Conservation (phyloP, 352 stramenopile species). For the Phytopythium ostracodes region DNA sequence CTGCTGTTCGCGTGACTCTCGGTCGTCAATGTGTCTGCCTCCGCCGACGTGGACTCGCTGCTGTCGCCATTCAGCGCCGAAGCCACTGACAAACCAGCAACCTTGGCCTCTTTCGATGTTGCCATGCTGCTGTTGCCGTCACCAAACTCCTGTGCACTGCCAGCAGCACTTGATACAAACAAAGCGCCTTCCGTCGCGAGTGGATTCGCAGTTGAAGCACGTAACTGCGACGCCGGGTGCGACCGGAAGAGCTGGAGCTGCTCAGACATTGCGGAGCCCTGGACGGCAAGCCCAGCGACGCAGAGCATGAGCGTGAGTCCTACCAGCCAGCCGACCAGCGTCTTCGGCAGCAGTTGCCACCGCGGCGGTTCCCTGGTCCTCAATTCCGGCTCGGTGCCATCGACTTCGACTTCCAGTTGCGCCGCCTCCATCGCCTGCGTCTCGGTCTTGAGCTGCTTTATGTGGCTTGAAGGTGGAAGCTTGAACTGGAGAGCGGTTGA, state of each 20-base stretch:
- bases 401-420: background rate
- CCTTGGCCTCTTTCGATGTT: background rate
- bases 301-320: conserved; percentile 1
- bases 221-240: background rate
- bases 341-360: background rate
- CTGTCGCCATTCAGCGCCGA: background rate
- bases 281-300: background rate
- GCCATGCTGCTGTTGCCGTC: background rate
- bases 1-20: background rate
- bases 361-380: background rate
- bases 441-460: background rate
- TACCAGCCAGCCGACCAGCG: background rate
- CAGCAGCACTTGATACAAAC: background rate
- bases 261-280: background rate
- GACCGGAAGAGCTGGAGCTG: background rate
- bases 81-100: background rate
- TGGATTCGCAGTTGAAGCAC: background rate
- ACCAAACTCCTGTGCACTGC: background rate
- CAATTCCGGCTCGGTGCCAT: background rate
- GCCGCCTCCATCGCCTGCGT: background rate
- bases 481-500: no score
- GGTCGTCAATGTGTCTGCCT: background rate
- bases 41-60: background rate
- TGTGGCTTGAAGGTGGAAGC: background rate
- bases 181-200: background rate